A percentile compares a stretch with the other conserved stretches of the same genome.
Conservation (phyloP, 2,329 filamentous ascomycete species). For the Colletotrichum camelliae region DNA sequence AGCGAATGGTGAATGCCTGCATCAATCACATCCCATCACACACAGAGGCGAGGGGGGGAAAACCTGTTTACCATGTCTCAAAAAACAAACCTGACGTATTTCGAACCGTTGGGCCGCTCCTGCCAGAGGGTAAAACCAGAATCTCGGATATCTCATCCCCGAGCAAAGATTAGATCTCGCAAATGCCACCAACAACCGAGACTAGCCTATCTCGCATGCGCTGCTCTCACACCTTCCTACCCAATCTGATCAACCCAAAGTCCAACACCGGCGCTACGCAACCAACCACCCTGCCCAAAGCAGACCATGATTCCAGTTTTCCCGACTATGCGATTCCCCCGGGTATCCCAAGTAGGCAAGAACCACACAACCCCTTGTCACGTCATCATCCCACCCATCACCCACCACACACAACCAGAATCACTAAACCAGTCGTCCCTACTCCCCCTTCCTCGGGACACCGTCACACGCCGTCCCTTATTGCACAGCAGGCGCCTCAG, state of each 20-base stretch:
- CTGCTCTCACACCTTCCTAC: background rate
- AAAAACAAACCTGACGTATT: background rate
- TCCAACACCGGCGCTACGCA: background rate
- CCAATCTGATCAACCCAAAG: background rate
- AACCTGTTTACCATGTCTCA: background rate
- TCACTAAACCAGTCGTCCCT: background rate
- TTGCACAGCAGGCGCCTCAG: background rate
- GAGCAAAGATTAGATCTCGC: background rate
- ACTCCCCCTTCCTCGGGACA: background rate
- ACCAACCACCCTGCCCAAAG: background rate
- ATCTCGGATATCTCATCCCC: background rate
- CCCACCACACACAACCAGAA: background rate
- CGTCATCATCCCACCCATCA: background rate
- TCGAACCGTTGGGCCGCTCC: background rate
- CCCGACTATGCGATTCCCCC: background rate
- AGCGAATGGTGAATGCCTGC: background rate
- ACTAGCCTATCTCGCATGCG: slow-evolving; percentile 13
- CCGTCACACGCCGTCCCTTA: background rate
- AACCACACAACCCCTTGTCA: background rate
- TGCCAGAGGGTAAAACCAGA: background rate
- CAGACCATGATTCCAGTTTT: background rate
- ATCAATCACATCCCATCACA: background rate
- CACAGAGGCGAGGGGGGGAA: background rate
- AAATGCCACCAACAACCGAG: slow-evolving; percentile 1
- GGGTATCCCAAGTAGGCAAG: background rate